phyloP scores from a whole-genome alignment of 106 monocot species.

The Acorus calamus region DNA sequence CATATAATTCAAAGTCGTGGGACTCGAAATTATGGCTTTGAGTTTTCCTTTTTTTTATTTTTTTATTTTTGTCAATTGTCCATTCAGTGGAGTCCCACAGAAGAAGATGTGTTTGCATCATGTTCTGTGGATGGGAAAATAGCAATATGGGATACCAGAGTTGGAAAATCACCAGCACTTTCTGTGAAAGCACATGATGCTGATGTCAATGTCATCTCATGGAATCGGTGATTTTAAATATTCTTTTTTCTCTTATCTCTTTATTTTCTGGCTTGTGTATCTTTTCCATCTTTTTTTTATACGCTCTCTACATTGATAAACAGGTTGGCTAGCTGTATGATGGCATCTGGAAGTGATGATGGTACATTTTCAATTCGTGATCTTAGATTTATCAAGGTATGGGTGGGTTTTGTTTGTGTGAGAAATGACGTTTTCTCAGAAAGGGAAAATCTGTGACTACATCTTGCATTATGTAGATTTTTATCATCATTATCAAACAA shows the following conservation, averaged over 20 bases:
- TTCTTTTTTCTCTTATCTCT: constrained; percentile 1
- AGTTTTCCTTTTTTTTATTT: too few species aligned
- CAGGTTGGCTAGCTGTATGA: constrained; percentile 88
- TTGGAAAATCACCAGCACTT: constrained; percentile 68
- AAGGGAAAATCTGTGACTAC: too few species aligned
- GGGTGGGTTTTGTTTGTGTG: neutral
- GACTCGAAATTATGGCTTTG: neutral
- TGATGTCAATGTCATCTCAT: constrained; percentile 97
- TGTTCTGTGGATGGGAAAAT: constrained; percentile 83
- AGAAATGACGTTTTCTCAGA: too few species aligned
- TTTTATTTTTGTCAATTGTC: neutral
- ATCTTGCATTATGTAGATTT: too few species aligned
- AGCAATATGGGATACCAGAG: constrained; percentile 79
- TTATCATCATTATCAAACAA: too few species aligned
- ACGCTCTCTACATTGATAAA: neutral
- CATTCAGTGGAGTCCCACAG: constrained; percentile 94
- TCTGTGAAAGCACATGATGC: constrained; percentile 73
- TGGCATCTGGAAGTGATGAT: constrained; percentile 97
- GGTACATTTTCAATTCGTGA: constrained; percentile 81
- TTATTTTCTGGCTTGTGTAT: constrained; percentile 3
- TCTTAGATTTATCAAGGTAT: constrained; percentile 86
- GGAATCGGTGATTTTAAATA: constrained; percentile 58
- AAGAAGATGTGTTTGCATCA: constrained; percentile 92
- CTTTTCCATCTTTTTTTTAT: neutral
- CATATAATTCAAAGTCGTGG: neutral